phyloP scores from a whole-genome alignment of 768 basidiomycete species.

The Podaxis sp. region DNA sequence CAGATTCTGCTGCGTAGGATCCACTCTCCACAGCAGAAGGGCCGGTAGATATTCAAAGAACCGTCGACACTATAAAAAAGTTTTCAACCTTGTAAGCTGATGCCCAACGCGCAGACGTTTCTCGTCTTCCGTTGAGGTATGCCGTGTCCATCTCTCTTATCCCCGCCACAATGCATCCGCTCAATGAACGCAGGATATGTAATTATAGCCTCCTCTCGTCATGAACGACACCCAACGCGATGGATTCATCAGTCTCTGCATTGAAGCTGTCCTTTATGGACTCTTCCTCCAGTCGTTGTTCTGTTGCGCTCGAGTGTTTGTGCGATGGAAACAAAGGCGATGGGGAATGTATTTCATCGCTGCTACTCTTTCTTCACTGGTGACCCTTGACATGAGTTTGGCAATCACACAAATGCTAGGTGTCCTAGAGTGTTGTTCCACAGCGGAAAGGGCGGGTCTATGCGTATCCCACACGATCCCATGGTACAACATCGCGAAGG shows the following conservation, averaged over 20 bases:
- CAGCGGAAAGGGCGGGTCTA: too few relatives aligned
- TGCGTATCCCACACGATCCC: not conserved
- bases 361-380: not conserved
- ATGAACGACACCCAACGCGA: not conserved
- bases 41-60: too few relatives aligned
- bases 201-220: not conserved
- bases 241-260: slow-evolving; percentile 1
- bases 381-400: not conserved
- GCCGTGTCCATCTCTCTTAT: not conserved
- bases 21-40: too few relatives aligned
- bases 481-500: not conserved
- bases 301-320: not conserved
- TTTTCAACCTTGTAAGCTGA: not conserved
- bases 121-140: not conserved
- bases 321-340: not conserved
- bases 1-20: too few relatives aligned
- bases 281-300: not conserved
- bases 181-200: not conserved
- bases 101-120: not conserved
- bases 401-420: not conserved
- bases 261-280: not conserved
- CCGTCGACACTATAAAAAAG: not conserved
- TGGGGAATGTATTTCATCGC: not conserved
- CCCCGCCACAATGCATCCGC: not conserved
- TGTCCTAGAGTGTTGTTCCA: not conserved